Evolutionary conservation across 2,329 filamentous ascomycete species (phyloP), one percentile per base, ranked within the genome.

Genomic region (Truncatella angustata): DNA sequence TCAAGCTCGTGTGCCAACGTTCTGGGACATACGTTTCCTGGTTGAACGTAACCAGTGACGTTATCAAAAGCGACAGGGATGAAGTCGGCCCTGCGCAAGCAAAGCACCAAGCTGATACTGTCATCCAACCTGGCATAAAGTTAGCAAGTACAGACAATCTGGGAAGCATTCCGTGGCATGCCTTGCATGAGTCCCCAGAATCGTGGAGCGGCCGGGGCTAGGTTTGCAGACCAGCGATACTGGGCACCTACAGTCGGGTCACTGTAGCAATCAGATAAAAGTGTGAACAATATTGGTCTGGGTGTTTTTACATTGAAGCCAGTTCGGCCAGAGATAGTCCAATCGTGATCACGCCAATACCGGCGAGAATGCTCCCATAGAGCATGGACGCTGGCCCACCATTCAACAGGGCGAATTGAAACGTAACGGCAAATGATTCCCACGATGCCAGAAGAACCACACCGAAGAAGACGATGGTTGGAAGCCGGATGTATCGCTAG

Each of bases 161-260:
- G 9, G 12, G 26, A 4, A 28, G 12, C 3, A 34, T 4, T 20
- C 4, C 28, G 12, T 5, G 12, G 34, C 30, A 16, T 46, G 30
- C 43, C 43, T 46, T 46, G 43, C 43, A 46, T 46, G 4, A 46
- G 16, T 3, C 43, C 43, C 43, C 43, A 46, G 16, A 46, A 34
- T 14, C 20, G 32, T 4, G 26, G 26, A 16, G 26, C 26, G 21
- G 26, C 26, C 9, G 43, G 43, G 12, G 43, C 43, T 11, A 46
- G 12, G 12, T 35, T 46, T 7, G 43, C 43, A 3, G 24, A 20
- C 43, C 43, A 46, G 26, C 43, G 26, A 35, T 46, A 46, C 9
- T 46, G 43, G 11, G 43, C 43, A 11, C 43, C 43, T 16, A 46
- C 43, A n/a, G 43, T 46, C 6, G 43, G 43, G 26, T 46, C 43